Percentiles rank a stretch among this genome's conserved stretches.
These are phyloP conservation scores for Hansenula sp. DNA, from an alignment of 1,139 yeast species.

Conservation along the genomic window DNA sequence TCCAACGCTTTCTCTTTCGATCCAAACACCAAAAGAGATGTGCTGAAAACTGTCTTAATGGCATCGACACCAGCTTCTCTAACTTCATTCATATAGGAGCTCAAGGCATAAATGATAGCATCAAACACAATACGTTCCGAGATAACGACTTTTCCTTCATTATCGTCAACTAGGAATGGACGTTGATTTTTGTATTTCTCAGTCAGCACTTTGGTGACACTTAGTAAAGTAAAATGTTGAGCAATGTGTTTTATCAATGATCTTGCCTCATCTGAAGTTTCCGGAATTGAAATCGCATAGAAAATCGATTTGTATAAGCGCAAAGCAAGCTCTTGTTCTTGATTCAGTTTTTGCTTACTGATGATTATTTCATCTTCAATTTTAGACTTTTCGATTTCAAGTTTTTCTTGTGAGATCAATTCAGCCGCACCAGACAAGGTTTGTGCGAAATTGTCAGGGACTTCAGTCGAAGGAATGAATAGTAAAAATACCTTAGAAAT, in stretches of 20 bases:
- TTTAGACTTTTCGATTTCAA: constrained; percentile 31
- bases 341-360: constrained; percentile 52
- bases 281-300: constrained; percentile 72
- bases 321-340: constrained; percentile 29
- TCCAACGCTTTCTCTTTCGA: constrained; percentile 58
- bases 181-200: constrained; percentile 70
- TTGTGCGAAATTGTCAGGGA: constrained; percentile 53
- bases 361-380: constrained; percentile 47
- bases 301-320: constrained; percentile 68
- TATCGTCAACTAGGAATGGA: constrained; percentile 70
- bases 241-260: constrained; percentile 61
- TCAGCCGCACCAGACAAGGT: constrained; percentile 47
- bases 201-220: constrained; percentile 68
- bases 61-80: constrained; percentile 69
- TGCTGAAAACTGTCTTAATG: constrained; percentile 56
- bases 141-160: constrained; percentile 71
- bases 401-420: constrained; percentile 43
- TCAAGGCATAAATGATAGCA: constrained; percentile 75
- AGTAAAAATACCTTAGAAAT: constrained; percentile 64
- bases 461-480: constrained; percentile 60
- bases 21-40: constrained; percentile 69
- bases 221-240: constrained; percentile 74
- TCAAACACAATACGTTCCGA: constrained; percentile 69
- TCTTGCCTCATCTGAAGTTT: constrained; percentile 66
- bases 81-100: constrained; percentile 71